Evolutionary conservation across 2,329 filamentous ascomycete species (phyloP).

Genomic region (Ophiostoma piceae): DNA sequence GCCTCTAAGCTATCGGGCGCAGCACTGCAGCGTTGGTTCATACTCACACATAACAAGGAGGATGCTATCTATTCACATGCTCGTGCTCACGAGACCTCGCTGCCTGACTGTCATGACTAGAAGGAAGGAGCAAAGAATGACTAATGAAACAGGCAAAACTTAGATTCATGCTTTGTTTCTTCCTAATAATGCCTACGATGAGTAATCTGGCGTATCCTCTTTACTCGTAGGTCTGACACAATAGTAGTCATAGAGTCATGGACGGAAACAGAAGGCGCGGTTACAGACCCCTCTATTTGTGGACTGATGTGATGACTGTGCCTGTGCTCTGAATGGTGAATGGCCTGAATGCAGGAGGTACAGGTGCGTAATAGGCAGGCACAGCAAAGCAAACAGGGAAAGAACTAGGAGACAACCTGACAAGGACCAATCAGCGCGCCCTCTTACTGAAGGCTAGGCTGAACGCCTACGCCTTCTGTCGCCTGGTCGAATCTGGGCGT

Average conservation of each 20-base stretch:
- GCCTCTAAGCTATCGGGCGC: not conserved
- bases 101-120: not conserved
- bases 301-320: slow-evolving; percentile 18
- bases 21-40: not conserved
- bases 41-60: not conserved
- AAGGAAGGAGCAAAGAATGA: not conserved
- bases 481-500: not conserved
- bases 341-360: not conserved
- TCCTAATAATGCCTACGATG: not conserved
- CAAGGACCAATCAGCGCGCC: not conserved
- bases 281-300: slow-evolving; percentile 23
- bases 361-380: slow-evolving; percentile 9
- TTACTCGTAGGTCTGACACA: not conserved
- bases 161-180: not conserved
- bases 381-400: slow-evolving; percentile 10
- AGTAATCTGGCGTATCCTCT: not conserved
- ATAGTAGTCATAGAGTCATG: not conserved
- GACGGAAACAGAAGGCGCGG: slow-evolving; percentile 20
- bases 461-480: not conserved
- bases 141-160: not conserved
- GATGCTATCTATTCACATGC: not conserved
- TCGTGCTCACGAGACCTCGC: not conserved
- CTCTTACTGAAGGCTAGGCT: not conserved
- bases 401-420: not conserved
- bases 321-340: not conserved